Evolutionary conservation across 352 stramenopile species (phyloP).

Genomic region (Aphanomyces astaci): DNA sequence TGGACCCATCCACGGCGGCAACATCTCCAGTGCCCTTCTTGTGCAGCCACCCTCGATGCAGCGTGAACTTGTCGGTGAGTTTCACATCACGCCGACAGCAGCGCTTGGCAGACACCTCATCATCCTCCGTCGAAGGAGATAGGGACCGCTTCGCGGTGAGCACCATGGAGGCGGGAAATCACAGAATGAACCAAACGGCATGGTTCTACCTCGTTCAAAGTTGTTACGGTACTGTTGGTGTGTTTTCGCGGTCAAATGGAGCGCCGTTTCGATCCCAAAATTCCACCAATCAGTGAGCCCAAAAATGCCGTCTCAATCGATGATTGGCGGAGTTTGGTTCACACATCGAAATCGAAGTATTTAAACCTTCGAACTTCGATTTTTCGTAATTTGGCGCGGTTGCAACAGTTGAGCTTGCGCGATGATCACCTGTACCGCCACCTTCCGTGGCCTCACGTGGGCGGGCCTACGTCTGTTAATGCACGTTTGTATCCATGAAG

Average conservation of each 20-base stretch:
- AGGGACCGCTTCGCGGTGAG: slow-evolving; percentile 1
- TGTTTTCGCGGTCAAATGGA: neutral
- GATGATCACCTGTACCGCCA: too few relatives aligned
- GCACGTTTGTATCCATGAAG: too few relatives aligned
- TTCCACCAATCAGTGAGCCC: neutral
- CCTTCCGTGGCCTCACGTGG: too few relatives aligned
- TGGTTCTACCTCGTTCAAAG: neutral
- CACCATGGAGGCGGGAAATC: neutral
- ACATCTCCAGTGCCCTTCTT: neutral
- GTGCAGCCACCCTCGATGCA: slow-evolving; percentile 1
- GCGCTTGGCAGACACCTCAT: slow-evolving; percentile 1
- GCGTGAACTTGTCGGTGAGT: slow-evolving; percentile 14
- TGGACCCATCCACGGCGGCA: neutral
- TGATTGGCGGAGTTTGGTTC: slow-evolving; percentile 6
- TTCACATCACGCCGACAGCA: neutral
- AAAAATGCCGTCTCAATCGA: neutral
- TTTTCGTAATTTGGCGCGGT: neutral
- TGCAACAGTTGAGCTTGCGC: too few relatives aligned
- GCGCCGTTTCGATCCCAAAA: slow-evolving; percentile 4
- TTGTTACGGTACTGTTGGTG: neutral
- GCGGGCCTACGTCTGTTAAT: too few relatives aligned
- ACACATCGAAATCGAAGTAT: neutral
- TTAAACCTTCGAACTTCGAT: neutral
- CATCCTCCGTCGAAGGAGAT: neutral
- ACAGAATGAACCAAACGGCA: neutral